Evolutionary conservation across 192 early-diverging fungal species (phyloP), one percentile per base, ranked within the genome.

Genomic region (Linnemannia hyalina): DNA sequence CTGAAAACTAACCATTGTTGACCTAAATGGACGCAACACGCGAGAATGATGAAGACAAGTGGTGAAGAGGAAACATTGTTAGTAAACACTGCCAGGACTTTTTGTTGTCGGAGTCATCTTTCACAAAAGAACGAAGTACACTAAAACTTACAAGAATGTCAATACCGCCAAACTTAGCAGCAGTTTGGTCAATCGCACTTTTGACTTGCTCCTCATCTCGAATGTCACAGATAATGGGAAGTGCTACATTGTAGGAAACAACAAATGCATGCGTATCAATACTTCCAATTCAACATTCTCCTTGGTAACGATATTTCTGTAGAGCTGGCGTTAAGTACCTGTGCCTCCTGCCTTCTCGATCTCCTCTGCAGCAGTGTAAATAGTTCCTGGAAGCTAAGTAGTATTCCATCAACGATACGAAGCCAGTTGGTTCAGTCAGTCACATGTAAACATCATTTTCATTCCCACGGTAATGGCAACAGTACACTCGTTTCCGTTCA

Each of bases 221-320:
- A 85, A 97, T 96, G 77, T 97, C 96, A 89, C 96, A 97, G 68
- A 94, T 87, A 44, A 97, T 87, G 1, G 95, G 92, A 46, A 97
- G 90, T 10, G 94, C 96, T 89, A 78, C 18, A 15, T 65, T 65
- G n/a, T 8, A 65, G 2, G 36, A 44, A 52, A 52, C 0, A 76
- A 36, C 18, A 29, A 18, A 18, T 10, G 47, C 3, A 44, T 68
- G 3, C 76, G 22, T 26, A 6, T 68, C 18, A 46, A 16, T 65
- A 32, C 29, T 2, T 35, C 60, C 3, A 8, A 8, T 15, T 32
- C 3, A 65, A 6, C 26, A 32, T n/a, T 63, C n/a, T 32, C 47
- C 47, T 41, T 11, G 29, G 26, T 32, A 15, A 35, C 29, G 16
- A 15, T 3, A 18, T 15, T 32, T 38, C n/a, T 32, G 26, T 32